Evolutionary conservation across 1,284 basidiomycete species (phyloP).

Genomic region (Ceratobasidium sp.): DNA sequence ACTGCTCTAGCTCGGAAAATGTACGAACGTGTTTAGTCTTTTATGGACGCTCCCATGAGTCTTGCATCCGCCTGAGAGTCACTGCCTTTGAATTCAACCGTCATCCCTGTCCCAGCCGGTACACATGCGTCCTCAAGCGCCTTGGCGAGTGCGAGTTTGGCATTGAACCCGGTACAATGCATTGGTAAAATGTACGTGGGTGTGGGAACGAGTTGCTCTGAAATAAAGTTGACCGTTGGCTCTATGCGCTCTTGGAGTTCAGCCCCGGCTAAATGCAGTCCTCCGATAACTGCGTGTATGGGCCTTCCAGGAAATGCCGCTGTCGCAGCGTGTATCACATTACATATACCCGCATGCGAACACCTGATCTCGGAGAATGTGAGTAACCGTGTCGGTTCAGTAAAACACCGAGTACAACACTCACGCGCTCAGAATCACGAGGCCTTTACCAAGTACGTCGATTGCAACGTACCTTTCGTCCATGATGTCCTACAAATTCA

Average conservation of each 20-base stretch:
- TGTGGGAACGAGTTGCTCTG: conserved; percentile 61
- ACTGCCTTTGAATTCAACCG: conserved; percentile 55
- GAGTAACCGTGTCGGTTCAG: not conserved
- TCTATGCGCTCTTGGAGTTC: conserved; percentile 67
- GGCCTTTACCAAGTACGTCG: conserved; percentile 77
- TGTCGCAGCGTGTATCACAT: conserved; percentile 74
- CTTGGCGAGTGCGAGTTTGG: conserved; percentile 68
- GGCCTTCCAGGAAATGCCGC: conserved; percentile 63
- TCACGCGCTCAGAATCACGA: conserved; percentile 81
- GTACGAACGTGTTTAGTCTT: conserved; percentile 8
- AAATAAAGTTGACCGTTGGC: conserved; percentile 74
- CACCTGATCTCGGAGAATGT: conserved; percentile 55
- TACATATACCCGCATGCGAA: conserved; percentile 84
- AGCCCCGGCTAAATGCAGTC: conserved; percentile 75
- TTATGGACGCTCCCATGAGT: conserved; percentile 32
- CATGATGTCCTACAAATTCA: conserved; percentile 64
- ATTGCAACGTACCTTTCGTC: conserved; percentile 80
- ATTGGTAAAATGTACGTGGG: conserved; percentile 78
- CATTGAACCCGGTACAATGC: conserved; percentile 80
- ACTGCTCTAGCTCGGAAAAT: not conserved
- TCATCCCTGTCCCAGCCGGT: conserved; percentile 74
- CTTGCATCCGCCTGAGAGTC: conserved; percentile 3
- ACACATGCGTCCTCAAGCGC: conserved; percentile 76
- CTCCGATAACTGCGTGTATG: conserved; percentile 80
- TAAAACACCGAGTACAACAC: conserved; percentile 46